phyloP scores from a whole-genome alignment of 2,329 filamentous ascomycete genomes.

The Diaporthe ilicicola region DNA sequence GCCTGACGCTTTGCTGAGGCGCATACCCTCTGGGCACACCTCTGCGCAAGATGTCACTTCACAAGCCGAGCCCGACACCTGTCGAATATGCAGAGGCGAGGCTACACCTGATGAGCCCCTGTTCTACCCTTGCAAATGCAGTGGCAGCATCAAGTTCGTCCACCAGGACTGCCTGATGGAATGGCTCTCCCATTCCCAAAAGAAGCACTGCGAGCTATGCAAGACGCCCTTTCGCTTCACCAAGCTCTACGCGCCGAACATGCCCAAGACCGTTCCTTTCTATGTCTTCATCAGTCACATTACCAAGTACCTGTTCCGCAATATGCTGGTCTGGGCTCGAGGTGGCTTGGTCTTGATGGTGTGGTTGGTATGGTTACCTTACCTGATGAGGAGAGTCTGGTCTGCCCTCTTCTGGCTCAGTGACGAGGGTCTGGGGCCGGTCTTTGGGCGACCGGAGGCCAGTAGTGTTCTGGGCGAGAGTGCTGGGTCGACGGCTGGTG shows the following conservation, averaged over 20 bases:
- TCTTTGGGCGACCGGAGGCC: slow-evolving; percentile 36
- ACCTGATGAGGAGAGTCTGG: slow-evolving; percentile 91
- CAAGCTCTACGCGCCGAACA: slow-evolving; percentile 93
- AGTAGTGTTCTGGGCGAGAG: slow-evolving; percentile 38
- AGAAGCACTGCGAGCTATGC: slow-evolving; percentile 99
- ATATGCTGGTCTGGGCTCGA: slow-evolving; percentile 80
- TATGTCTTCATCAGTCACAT: slow-evolving; percentile 84
- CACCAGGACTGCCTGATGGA: slow-evolving; percentile 99
- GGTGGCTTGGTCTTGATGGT: slow-evolving; percentile 82
- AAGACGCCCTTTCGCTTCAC: slow-evolving; percentile 99
- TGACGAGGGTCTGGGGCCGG: slow-evolving; percentile 71
- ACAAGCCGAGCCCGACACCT: slow-evolving; percentile 75
- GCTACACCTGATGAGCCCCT: slow-evolving; percentile 83
- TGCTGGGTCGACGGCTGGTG: slow-evolving; percentile 37
- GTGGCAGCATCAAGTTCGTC: slow-evolving; percentile 97
- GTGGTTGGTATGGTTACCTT: slow-evolving; percentile 90
- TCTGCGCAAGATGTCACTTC: slow-evolving; percentile 29
- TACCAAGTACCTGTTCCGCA: slow-evolving; percentile 74
- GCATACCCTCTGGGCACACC: slow-evolving; percentile 1
- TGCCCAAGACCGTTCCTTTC: slow-evolving; percentile 85
- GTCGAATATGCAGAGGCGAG: slow-evolving; percentile 95
- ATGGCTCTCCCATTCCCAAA: slow-evolving; percentile 98
- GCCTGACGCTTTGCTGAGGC: slow-evolving; percentile 15
- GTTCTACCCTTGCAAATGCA: slow-evolving; percentile 99
- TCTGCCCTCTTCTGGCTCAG: slow-evolving; percentile 93